Conservation (phyloP, 2,329 filamentous ascomycete species). For the Fusarium lateritium region DNA sequence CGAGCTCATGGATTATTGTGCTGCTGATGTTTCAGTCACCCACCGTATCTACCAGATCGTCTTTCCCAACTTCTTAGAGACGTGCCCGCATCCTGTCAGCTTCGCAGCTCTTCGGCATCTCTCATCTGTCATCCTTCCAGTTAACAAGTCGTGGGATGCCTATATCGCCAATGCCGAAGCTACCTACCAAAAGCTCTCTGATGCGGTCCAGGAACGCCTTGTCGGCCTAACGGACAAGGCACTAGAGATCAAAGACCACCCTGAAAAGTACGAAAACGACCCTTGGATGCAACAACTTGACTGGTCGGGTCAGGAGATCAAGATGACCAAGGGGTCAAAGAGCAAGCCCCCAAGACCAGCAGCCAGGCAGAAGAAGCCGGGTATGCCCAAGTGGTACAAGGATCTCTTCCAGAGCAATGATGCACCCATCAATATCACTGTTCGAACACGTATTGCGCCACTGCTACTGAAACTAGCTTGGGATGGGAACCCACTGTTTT, state of each 20-base stretch:
- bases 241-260: constrained; percentile 77
- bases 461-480: constrained; percentile 87
- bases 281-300: constrained; percentile 95
- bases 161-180: constrained; percentile 89
- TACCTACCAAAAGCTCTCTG: constrained; percentile 83
- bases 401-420: constrained; percentile 82
- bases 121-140: constrained; percentile 92
- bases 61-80: constrained; percentile 88
- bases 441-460: constrained; percentile 89
- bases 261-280: constrained; percentile 80
- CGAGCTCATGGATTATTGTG: constrained; percentile 92
- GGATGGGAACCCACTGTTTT: constrained; percentile 90
- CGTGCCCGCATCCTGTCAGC: constrained; percentile 96
- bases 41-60: constrained; percentile 95
- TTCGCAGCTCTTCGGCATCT: constrained; percentile 94
- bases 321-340: constrained; percentile 92
- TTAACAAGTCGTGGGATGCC: constrained; percentile 87
- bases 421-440: constrained; percentile 81
- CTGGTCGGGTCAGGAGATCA: constrained; percentile 94
- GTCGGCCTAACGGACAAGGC: constrained; percentile 82
- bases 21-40: constrained; percentile 92
- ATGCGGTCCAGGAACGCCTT: constrained; percentile 84
- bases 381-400: constrained; percentile 97
- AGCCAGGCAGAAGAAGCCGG: constrained; percentile 90
- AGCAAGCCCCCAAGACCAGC: constrained; percentile 82